A percentile compares a stretch with the other conserved stretches of the same genome.
Evolutionary conservation across 2,329 filamentous ascomycete genomes (phyloP).

Genomic region (Colletotrichum cordylinicola): DNA sequence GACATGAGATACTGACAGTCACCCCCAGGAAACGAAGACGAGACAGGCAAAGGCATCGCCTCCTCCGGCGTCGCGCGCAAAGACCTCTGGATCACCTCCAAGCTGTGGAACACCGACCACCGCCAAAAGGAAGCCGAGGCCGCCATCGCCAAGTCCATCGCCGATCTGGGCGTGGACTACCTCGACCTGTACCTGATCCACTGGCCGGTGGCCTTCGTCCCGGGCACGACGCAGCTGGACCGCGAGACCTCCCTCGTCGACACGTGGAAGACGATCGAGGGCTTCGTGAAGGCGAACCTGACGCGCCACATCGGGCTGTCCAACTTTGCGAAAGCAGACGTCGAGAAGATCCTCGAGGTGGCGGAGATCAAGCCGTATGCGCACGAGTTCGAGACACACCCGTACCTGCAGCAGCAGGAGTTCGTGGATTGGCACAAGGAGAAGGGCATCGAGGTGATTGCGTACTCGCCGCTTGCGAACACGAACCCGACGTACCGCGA

Average conservation of each 20-base stretch:
- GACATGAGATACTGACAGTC: background rate
- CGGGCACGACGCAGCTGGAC: constrained; percentile 33
- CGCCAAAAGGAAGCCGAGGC: constrained; percentile 34
- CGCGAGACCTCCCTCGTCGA: constrained; percentile 34
- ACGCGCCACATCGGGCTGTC: constrained; percentile 65
- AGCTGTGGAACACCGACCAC: constrained; percentile 66
- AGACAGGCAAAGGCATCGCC: constrained; percentile 54
- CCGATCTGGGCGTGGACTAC: constrained; percentile 52
- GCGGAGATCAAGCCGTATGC: constrained; percentile 25
- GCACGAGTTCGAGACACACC: constrained; percentile 54
- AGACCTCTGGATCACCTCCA: constrained; percentile 66
- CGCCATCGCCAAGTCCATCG: constrained; percentile 52
- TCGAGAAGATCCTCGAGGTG: constrained; percentile 19
- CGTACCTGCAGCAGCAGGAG: constrained; percentile 53
- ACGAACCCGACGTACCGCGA: constrained; percentile 36
- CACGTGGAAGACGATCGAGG: constrained; percentile 66
- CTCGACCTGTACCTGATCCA: constrained; percentile 60
- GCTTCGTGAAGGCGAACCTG: constrained; percentile 56
- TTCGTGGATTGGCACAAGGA: constrained; percentile 33
- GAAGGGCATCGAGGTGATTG: constrained; percentile 37
- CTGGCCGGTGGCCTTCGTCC: constrained; percentile 41
- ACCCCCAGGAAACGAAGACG: constrained; percentile 54
- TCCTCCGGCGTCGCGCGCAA: constrained; percentile 48
- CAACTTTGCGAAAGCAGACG: constrained; percentile 52
- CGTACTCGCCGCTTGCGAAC: constrained; percentile 39